phyloP scores from a whole-genome alignment of 768 basidiomycete species.

The Tulasnella sp. region DNA sequence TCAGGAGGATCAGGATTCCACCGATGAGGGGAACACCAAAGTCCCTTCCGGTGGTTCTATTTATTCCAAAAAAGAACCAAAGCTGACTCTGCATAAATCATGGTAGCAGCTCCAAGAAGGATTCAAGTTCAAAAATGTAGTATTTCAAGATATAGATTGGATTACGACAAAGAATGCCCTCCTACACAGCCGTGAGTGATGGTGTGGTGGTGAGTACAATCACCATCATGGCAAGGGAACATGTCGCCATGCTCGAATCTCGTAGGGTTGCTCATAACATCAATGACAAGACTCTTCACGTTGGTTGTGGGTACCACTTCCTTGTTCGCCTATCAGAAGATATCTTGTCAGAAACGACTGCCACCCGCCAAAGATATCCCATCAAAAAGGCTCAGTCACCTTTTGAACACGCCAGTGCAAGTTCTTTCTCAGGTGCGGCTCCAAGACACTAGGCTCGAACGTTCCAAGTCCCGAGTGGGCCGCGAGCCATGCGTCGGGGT shows the following conservation, averaged over 20 bases:
- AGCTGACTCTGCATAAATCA: too few relatives aligned
- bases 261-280: background rate
- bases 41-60: too few relatives aligned
- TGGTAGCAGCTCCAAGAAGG: too few relatives aligned
- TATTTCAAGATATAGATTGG: too few relatives aligned
- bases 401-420: background rate
- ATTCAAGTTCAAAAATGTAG: too few relatives aligned
- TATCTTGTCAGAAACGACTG: background rate
- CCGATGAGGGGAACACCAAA: too few relatives aligned
- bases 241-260: background rate
- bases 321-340: too few relatives aligned
- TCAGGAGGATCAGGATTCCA: too few relatives aligned
- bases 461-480: background rate
- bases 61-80: too few relatives aligned
- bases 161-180: too few relatives aligned
- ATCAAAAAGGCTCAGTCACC: background rate
- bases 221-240: background rate
- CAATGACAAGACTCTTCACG: background rate
- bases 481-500: background rate
- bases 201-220: background rate
- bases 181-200: constrained; percentile 7
- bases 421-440: constrained; percentile 1
- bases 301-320: background rate
- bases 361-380: too few relatives aligned
- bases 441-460: constrained; percentile 3